A percentile compares a stretch with the other conserved stretches of the same genome.
Evolutionary conservation across 108 stramenopile species (phyloP).

Genomic region (Pseudonitzschia multiseries): DNA sequence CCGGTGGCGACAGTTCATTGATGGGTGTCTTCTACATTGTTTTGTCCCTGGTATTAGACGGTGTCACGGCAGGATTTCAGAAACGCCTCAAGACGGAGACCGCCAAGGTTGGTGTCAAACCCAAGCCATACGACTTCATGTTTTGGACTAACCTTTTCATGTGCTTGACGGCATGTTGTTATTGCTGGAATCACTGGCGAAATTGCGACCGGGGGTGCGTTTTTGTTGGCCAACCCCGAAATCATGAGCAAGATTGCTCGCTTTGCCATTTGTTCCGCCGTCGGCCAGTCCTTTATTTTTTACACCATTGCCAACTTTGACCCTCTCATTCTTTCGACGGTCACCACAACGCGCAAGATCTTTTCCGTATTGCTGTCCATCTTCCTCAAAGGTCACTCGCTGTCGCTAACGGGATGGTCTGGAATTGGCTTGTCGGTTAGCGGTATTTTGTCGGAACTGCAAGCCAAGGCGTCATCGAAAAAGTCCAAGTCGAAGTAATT

Average conservation of each 20-base stretch:
- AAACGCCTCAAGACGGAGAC: constrained; percentile 87
- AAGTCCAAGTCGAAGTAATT: constrained; percentile 37
- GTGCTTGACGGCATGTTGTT: constrained; percentile 75
- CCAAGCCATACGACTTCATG: constrained; percentile 94
- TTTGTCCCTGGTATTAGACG: constrained; percentile 79
- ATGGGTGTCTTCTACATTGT: constrained; percentile 86
- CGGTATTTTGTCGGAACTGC: constrained; percentile 87
- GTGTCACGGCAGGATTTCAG: constrained; percentile 91
- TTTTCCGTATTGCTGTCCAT: constrained; percentile 93
- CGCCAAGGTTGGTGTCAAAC: constrained; percentile 85
- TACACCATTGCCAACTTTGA: constrained; percentile 98
- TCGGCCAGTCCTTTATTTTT: constrained; percentile 99
- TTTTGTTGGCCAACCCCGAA: constrained; percentile 81
- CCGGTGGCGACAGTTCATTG: constrained; percentile 45
- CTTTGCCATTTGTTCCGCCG: constrained; percentile 92
- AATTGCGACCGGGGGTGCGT: constrained; percentile 68
- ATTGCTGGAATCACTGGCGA: constrained; percentile 76
- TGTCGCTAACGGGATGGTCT: constrained; percentile 87
- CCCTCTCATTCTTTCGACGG: constrained; percentile 93
- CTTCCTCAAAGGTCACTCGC: constrained; percentile 87
- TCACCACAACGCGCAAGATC: constrained; percentile 98
- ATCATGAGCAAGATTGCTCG: constrained; percentile 85
- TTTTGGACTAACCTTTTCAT: constrained; percentile 93
- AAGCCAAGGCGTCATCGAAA: constrained; percentile 57
- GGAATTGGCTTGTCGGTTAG: constrained; percentile 84